phyloP scores from a whole-genome alignment of 73 alveolate genomes.

The Symbiodinium pilosum region DNA sequence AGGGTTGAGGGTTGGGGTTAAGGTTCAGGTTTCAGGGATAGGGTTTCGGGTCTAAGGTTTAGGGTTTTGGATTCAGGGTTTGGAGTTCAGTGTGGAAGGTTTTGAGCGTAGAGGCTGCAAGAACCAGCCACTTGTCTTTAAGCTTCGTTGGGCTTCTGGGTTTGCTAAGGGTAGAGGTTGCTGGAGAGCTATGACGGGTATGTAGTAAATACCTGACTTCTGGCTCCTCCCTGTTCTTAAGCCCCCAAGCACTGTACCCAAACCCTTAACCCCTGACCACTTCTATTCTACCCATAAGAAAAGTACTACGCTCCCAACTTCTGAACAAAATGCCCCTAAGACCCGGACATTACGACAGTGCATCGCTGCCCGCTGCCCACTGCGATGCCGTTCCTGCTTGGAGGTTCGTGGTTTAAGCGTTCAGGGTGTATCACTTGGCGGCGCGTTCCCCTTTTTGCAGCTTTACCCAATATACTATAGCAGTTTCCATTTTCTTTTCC shows the following conservation, averaged over 20 bases:
- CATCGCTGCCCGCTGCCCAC: neutral
- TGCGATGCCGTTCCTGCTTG: neutral
- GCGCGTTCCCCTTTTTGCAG: too few relatives aligned
- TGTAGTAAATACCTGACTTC: neutral
- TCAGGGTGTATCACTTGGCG: too few relatives aligned
- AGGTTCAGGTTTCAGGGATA: neutral
- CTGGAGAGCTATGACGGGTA: too few relatives aligned
- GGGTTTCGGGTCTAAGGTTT: neutral
- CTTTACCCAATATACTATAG: too few relatives aligned
- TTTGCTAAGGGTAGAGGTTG: too few relatives aligned
- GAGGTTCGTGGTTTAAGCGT: neutral
- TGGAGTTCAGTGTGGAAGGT: neutral
- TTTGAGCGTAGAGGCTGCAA: neutral
- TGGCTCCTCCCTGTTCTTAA: neutral
- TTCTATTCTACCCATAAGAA: too few relatives aligned
- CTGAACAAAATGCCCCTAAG: too few relatives aligned
- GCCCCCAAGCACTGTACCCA: neutral
- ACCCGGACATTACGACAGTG: neutral
- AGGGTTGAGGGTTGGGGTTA: neutral
- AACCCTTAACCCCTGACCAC: neutral
- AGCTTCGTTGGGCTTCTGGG: neutral
- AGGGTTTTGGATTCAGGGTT: neutral
- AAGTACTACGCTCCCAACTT: too few relatives aligned
- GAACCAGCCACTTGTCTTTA: neutral
- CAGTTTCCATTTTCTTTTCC: too few relatives aligned